A percentile compares a stretch with the other conserved stretches of the same genome.
Evolutionary conservation across 441 rosid genomes (phyloP).

Genomic region (Melianthus villosus): DNA sequence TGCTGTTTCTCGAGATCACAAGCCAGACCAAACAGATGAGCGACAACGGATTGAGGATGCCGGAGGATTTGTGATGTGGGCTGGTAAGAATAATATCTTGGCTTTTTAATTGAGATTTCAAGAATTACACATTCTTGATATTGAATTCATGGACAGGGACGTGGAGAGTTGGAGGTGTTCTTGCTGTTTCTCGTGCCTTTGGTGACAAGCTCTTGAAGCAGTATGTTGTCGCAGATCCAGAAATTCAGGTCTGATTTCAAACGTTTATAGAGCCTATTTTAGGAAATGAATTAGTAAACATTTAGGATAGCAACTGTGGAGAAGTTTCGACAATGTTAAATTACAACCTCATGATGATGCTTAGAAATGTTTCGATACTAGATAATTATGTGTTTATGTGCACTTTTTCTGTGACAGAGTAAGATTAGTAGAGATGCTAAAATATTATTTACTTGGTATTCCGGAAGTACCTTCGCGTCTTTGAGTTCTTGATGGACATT

Average conservation of each 20-base stretch:
- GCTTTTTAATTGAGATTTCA: neutral
- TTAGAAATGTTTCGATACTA: neutral
- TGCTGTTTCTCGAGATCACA: slow-evolving; percentile 96
- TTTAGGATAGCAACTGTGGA: too few relatives aligned
- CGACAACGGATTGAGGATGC: slow-evolving; percentile 92
- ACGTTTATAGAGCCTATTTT: too few relatives aligned
- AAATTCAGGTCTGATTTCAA: slow-evolving; percentile 54
- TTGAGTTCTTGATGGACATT: too few relatives aligned
- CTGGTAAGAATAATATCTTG: slow-evolving; percentile 32
- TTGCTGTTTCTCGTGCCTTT: slow-evolving; percentile 98
- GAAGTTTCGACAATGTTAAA: too few relatives aligned
- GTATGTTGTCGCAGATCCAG: slow-evolving; percentile 98
- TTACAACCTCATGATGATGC: neutral
- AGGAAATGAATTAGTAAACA: too few relatives aligned
- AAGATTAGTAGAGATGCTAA: too few relatives aligned
- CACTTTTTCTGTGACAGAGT: too few relatives aligned
- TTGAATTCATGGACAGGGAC: slow-evolving; percentile 39
- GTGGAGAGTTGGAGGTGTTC: slow-evolving; percentile 98
- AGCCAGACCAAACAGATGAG: slow-evolving; percentile 92
- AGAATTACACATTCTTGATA: slow-evolving; percentile 1
- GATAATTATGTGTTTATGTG: too few relatives aligned
- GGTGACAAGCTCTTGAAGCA: slow-evolving; percentile 91
- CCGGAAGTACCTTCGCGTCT: too few relatives aligned
- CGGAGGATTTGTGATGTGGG: slow-evolving; percentile 99
- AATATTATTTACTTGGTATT: too few relatives aligned